Percentiles rank a stretch among this genome's conserved stretches.
Evolutionary conservation across 805 yeast genomes (phyloP).

Genomic region (Wickerhamiella slavikovae): DNA sequence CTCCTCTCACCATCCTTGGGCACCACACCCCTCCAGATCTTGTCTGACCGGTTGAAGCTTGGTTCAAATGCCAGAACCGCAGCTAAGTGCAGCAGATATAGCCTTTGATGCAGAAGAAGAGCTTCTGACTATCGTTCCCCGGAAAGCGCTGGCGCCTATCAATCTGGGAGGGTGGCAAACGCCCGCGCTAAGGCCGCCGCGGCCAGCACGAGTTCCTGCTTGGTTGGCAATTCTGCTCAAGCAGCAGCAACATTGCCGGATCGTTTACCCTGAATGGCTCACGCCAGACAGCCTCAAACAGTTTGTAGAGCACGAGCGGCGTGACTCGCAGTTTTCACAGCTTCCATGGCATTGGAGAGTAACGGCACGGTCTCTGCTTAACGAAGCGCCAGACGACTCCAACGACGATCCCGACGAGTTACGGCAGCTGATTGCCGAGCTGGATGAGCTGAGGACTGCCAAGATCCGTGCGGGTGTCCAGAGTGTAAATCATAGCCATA

Average conservation of each 20-base stretch:
- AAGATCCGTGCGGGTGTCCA: conserved; percentile 66
- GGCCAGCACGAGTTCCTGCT: conserved; percentile 49
- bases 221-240: conserved; percentile 79
- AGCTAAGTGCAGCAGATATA: conserved; percentile 38
- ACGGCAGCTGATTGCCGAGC: conserved; percentile 54
- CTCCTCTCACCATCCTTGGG: too few relatives aligned
- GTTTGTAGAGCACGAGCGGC: conserved; percentile 46
- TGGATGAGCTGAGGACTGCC: conserved; percentile 61
- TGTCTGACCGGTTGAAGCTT: too few relatives aligned
- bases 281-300: conserved; percentile 30
- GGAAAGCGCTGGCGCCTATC: conserved; percentile 46
- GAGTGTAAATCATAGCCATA: conserved; percentile 61
- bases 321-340: conserved; percentile 29
- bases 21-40: too few relatives aligned
- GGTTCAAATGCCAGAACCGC: too few relatives aligned
- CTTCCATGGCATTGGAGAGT: conserved; percentile 88
- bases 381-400: conserved; percentile 60
- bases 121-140: conserved; percentile 50
- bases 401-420: conserved; percentile 51
- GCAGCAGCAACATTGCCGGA: conserved; percentile 67
- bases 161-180: conserved; percentile 40
- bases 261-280: conserved; percentile 78
- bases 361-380: conserved; percentile 44
- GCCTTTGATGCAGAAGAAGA: conserved; percentile 76
- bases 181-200: conserved; percentile 45